Conservation (phyloP, 106 monocot genomes). For the Amphibolis antarctica region DNA sequence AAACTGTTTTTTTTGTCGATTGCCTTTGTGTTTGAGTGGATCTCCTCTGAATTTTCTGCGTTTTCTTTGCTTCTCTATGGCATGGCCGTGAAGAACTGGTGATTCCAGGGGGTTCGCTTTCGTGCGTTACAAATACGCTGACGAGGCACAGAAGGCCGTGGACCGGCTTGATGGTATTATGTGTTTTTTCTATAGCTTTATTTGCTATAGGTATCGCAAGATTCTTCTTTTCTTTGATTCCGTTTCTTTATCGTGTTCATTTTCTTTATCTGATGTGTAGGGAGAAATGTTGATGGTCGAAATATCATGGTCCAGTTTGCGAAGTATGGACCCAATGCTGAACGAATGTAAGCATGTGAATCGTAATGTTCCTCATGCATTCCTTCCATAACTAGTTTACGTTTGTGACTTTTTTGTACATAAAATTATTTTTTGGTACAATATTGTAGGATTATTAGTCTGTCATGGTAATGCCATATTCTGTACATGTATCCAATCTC, state of each 20-base stretch:
- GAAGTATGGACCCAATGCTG: constrained; percentile 93
- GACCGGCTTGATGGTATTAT: constrained; percentile 65
- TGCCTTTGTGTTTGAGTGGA: background rate
- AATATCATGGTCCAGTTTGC: constrained; percentile 97
- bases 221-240: background rate
- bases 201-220: background rate
- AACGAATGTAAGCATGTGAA: constrained; percentile 52
- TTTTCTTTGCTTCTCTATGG: background rate
- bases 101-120: constrained; percentile 93
- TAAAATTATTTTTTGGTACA: too few relatives aligned
- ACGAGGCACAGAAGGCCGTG: constrained; percentile 86
- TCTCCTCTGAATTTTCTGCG: background rate
- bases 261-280: constrained; percentile 16
- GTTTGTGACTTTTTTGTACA: too few relatives aligned
- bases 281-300: constrained; percentile 79
- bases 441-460: too few relatives aligned
- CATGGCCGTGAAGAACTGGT: constrained; percentile 45
- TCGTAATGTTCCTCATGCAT: background rate
- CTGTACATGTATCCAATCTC: too few relatives aligned
- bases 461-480: too few relatives aligned
- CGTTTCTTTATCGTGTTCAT: background rate
- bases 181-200: background rate
- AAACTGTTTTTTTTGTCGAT: background rate
- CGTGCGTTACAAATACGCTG: constrained; percentile 86
- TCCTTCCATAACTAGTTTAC: too few relatives aligned